Conservation (phyloP, 2,329 filamentous ascomycete genomes). For the Corynespora cassiicola region DNA sequence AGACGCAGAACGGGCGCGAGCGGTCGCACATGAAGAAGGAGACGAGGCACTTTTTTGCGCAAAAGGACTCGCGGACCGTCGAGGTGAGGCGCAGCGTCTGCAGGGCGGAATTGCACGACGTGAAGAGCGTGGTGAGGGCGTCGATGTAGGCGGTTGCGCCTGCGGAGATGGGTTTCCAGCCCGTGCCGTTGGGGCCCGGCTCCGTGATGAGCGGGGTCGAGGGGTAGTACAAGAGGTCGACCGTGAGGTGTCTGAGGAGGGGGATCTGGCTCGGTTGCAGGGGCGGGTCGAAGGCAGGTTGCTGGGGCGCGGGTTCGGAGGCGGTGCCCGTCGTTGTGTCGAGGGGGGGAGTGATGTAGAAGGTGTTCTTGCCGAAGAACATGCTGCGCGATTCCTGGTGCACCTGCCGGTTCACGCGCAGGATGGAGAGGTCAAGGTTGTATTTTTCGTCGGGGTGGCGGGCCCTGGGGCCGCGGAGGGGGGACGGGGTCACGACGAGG, state of each 20-base stretch:
- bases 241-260: conserved; percentile 28
- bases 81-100: conserved; percentile 14
- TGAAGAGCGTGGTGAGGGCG: conserved; percentile 18
- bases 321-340: background rate
- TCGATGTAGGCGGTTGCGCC: conserved; percentile 27
- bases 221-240: conserved; percentile 37
- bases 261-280: conserved; percentile 25
- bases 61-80: conserved; percentile 11
- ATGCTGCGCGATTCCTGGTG: conserved; percentile 49
- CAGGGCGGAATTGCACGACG: conserved; percentile 5
- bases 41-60: conserved; percentile 25
- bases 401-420: conserved; percentile 47
- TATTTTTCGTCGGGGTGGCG: conserved; percentile 33
- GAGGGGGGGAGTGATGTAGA: conserved; percentile 32
- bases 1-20: conserved; percentile 20
- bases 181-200: background rate
- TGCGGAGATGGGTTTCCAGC: conserved; percentile 22
- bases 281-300: conserved; percentile 32
- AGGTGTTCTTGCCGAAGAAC: conserved; percentile 51
- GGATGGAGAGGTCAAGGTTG: conserved; percentile 42
- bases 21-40: conserved; percentile 32
- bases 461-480: conserved; percentile 27
- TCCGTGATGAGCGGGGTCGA: conserved; percentile 2
- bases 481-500: conserved; percentile 25
- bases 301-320: background rate